Evolutionary conservation across 108 stramenopile species (phyloP).

Genomic region (Skeletonema tropicum): DNA sequence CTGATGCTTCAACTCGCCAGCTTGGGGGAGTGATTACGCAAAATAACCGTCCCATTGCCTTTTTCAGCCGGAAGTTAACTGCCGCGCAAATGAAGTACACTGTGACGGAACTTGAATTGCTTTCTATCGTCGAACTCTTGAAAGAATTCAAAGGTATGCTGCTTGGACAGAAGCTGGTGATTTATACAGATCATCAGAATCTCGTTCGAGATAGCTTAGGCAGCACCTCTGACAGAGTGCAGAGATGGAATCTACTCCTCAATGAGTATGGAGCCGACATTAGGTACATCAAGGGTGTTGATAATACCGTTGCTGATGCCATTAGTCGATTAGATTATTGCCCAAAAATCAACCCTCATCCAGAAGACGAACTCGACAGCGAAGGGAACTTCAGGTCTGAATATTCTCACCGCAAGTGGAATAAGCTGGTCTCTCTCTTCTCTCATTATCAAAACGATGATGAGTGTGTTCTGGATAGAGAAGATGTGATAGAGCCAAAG

Average conservation of each 20-base stretch:
- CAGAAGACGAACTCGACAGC: neutral
- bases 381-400: too few species aligned
- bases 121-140: constrained; percentile 56
- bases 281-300: constrained; percentile 22
- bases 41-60: constrained; percentile 45
- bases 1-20: constrained; percentile 45
- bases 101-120: constrained; percentile 48
- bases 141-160: constrained; percentile 55
- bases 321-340: constrained; percentile 10
- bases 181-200: constrained; percentile 29
- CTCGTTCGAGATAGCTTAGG: constrained; percentile 1
- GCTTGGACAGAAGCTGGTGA: constrained; percentile 33
- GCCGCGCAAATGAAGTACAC: constrained; percentile 43
- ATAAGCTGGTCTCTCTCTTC: neutral
- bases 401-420: neutral
- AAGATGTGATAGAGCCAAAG: neutral
- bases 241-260: constrained; percentile 14
- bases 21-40: constrained; percentile 53
- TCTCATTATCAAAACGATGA: neutral
- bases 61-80: constrained; percentile 50
- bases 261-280: constrained; percentile 13
- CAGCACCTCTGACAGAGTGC: constrained; percentile 5
- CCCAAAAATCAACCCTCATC: neutral
- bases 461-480: neutral
- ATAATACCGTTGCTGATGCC: constrained; percentile 34